Conservation (phyloP, 352 stramenopile genomes). For the Phytophthora tubulina region DNA sequence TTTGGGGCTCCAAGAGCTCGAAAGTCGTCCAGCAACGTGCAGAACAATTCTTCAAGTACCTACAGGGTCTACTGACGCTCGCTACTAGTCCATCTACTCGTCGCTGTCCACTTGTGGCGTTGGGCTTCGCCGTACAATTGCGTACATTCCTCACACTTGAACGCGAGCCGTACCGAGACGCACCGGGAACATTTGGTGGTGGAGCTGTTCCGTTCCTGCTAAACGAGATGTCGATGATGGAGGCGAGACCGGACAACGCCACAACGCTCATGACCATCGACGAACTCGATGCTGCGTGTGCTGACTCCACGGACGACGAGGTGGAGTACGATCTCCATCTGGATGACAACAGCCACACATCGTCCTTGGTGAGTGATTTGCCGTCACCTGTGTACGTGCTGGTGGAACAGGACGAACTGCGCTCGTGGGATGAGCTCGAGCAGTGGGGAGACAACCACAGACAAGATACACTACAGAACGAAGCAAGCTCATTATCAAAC, state of each 20-base stretch:
- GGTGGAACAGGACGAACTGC: conserved; percentile 43
- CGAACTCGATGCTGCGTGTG: conserved; percentile 32
- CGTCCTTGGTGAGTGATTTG: conserved; percentile 35
- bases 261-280: conserved; percentile 70
- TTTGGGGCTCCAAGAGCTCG: conserved; percentile 66
- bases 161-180: conserved; percentile 50
- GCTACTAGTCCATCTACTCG: conserved; percentile 61
- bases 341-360: conserved; percentile 22
- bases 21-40: conserved; percentile 55
- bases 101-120: conserved; percentile 63
- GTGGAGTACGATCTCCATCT: conserved; percentile 42
- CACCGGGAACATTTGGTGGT: conserved; percentile 45
- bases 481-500: conserved; percentile 22
- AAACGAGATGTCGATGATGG: conserved; percentile 52
- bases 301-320: conserved; percentile 31
- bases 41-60: conserved; percentile 64
- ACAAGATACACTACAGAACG: conserved; percentile 18
- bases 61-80: conserved; percentile 64
- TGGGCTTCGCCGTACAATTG: conserved; percentile 62
- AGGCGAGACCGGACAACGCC: conserved; percentile 38
- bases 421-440: conserved; percentile 36
- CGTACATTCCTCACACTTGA: conserved; percentile 72
- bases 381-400: conserved; percentile 36
- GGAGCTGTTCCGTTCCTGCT: conserved; percentile 58
- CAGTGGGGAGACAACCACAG: conserved; percentile 29